Conservation (phyloP, 1,284 basidiomycete genomes). For the Ceratobasidium sp. region DNA sequence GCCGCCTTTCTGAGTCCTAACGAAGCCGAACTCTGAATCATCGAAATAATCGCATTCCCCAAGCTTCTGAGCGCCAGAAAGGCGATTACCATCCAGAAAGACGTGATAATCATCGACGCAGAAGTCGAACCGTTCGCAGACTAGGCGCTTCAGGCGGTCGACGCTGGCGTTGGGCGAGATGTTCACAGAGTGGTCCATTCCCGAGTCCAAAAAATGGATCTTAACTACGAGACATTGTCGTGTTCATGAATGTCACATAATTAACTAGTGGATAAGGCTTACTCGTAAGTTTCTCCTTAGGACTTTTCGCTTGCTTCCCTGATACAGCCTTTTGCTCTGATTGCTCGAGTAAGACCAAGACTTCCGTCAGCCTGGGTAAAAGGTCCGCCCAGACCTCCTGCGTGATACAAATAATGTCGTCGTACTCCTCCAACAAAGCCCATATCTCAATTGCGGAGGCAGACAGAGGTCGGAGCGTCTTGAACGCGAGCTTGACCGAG, state of each 20-base stretch:
- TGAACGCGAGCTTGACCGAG: neutral
- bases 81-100: too few species aligned
- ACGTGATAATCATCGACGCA: too few species aligned
- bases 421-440: neutral
- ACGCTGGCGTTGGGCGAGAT: too few species aligned
- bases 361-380: neutral
- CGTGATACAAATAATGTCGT: neutral
- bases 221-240: too few species aligned
- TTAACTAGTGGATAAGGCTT: too few species aligned
- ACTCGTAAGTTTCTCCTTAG: too few species aligned
- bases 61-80: neutral
- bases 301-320: neutral
- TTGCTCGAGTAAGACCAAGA: neutral
- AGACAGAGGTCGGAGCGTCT: neutral
- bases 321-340: too few species aligned
- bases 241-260: too few species aligned
- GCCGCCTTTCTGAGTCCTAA: conserved; percentile 1
- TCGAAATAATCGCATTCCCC: neutral
- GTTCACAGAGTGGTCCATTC: too few species aligned
- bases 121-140: too few species aligned
- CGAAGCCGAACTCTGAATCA: neutral
- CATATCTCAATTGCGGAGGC: neutral
- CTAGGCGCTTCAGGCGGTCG: too few species aligned
- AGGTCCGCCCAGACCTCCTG: neutral
- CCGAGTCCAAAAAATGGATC: too few species aligned